phyloP scores from a whole-genome alignment of 352 stramenopile species.

The Pythium rishiriense region DNA sequence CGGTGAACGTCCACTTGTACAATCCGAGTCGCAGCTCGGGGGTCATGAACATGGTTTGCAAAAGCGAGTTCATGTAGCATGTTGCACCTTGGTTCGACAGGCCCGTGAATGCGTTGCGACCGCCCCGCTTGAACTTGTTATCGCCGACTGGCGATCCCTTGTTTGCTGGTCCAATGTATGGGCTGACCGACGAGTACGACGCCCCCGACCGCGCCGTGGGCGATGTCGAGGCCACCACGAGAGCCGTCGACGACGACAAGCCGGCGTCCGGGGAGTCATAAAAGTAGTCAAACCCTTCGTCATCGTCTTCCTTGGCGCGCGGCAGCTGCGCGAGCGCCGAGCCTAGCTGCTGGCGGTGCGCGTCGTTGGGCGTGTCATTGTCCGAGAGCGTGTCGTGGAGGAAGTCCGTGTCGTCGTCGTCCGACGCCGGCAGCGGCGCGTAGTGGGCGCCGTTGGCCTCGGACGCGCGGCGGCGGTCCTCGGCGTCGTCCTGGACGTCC shows the following conservation, averaged over 20 bases:
- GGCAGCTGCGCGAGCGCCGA: conserved; percentile 30
- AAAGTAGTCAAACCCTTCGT: conserved; percentile 40
- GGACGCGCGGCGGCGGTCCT: not conserved
- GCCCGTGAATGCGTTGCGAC: conserved; percentile 63
- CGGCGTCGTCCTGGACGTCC: conserved; percentile 13
- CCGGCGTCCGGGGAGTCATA: conserved; percentile 47
- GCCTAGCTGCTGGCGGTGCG: conserved; percentile 22
- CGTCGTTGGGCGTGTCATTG: not conserved
- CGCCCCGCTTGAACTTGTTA: conserved; percentile 10
- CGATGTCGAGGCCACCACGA: conserved; percentile 27
- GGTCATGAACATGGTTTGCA: conserved; percentile 93
- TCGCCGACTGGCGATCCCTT: conserved; percentile 9
- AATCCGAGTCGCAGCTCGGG: conserved; percentile 83
- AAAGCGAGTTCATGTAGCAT: conserved; percentile 94
- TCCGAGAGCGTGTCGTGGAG: conserved; percentile 23
- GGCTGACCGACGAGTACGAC: conserved; percentile 10
- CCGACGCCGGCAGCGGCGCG: conserved; percentile 15
- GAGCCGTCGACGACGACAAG: conserved; percentile 20
- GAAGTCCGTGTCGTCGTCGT: conserved; percentile 27
- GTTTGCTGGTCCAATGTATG: conserved; percentile 15
- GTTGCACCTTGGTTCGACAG: conserved; percentile 90
- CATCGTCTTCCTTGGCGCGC: conserved; percentile 11
- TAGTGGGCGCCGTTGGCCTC: not conserved
- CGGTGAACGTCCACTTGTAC: conserved; percentile 63
- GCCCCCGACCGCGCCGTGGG: conserved; percentile 3